Evolutionary conservation across 148 eudicot genomes (phyloP), one percentile per base, ranked within the genome.

Genomic region (Beta vulgaris): DNA sequence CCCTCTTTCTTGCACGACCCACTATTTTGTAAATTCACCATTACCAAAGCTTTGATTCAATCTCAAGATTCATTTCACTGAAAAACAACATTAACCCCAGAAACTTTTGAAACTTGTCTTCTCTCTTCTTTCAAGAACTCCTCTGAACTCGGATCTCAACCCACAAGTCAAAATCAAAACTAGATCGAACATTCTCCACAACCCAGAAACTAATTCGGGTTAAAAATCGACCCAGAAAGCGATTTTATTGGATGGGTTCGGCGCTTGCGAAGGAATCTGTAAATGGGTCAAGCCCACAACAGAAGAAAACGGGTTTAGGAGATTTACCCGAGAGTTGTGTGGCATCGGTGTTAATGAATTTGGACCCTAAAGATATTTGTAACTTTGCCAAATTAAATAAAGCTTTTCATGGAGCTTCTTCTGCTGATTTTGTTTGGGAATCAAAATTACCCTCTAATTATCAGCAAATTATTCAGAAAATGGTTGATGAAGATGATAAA

Each of bases 391-490:
- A 29, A 73, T 79, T 92, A 67, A 92, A 90, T 58, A 82, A 81
- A 54, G 83, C 89, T 25, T 90, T 92, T 80, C 75, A 68, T 15
- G 85, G 83, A 0, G 97, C 96, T 72, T 87, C 94, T 2, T 85
- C 87, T 18, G 97, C 97, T 19, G 92, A 92, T 85, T 90, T 90
- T 73, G 94, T 92, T n/a, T 92, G 97, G 97, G 92, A 88, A 12
- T 78, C 91, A 13, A 92, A 92, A 58, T 82, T 92, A 82, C 97
- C 97, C 48, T n/a, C 69, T 18, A 87, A 87, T 83, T 90, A 88
- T 68, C 77, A 68, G 0, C 78, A 79, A 54, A 51, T 92, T 28
- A 28, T 88, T 54, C 73, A 60, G n/a, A 84, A 84, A 69, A 85
- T 93, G 13, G 86, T 84, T 73, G 82, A 60, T 77, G 82, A 69